phyloP scores from a whole-genome alignment of 805 yeast genomes.

The Yarrowia deformans region DNA sequence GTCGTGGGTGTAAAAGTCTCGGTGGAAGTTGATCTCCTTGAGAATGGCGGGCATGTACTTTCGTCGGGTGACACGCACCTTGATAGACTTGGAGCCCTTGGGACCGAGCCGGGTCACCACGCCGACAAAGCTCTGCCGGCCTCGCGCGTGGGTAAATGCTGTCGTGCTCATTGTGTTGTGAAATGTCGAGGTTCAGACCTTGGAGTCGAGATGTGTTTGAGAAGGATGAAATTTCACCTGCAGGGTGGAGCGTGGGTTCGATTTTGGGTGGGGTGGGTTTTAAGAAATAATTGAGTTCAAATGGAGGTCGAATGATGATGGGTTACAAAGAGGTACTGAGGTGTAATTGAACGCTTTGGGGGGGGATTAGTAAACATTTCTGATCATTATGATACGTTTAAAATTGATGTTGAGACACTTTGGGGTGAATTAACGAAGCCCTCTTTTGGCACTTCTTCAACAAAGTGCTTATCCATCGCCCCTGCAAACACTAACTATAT shows the following conservation, averaged over 20 bases:
- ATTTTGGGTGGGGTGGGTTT: not conserved
- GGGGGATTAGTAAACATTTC: too few species aligned
- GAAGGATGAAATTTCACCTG: not conserved
- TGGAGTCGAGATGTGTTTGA: not conserved
- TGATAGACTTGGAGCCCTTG: conserved; percentile 93
- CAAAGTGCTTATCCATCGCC: too few species aligned
- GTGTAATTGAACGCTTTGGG: too few species aligned
- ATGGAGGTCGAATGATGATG: too few species aligned
- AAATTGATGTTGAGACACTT: too few species aligned
- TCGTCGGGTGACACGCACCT: conserved; percentile 84
- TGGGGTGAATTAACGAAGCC: too few species aligned
- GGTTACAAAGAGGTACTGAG: too few species aligned
- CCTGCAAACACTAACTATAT: too few species aligned
- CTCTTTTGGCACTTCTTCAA: too few species aligned
- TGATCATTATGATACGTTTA: too few species aligned
- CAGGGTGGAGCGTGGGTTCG: not conserved
- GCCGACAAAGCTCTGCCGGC: conserved; percentile 89
- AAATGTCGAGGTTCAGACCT: not conserved
- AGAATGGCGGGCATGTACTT: conserved; percentile 64
- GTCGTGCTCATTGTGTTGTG: conserved; percentile 18
- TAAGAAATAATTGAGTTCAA: not conserved
- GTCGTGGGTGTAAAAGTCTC: conserved; percentile 90
- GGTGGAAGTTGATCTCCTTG: conserved; percentile 72
- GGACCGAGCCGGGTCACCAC: conserved; percentile 90
- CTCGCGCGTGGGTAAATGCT: conserved; percentile 58